A percentile compares a stretch with the other conserved stretches of the same genome.
Evolutionary conservation across 176 grass and related monocot genomes (phyloP).

Genomic region (Eragrostis nindensis): DNA sequence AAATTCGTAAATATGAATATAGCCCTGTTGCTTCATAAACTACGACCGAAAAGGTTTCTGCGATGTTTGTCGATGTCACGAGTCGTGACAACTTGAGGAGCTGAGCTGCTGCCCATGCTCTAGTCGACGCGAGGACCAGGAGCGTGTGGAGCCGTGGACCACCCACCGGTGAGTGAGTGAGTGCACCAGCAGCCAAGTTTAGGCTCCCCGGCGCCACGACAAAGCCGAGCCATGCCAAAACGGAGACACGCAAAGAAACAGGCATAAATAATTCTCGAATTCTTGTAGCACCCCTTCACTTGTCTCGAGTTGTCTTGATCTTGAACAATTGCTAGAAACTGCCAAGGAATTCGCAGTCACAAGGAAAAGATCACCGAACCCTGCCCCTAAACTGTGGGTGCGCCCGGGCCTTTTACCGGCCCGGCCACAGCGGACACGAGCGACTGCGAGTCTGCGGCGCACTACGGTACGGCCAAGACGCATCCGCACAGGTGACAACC

Average conservation of each 20-base stretch:
- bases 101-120: not conserved
- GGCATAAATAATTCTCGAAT: not conserved
- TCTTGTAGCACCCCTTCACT: not conserved
- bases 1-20: too few species aligned
- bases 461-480: constrained; percentile 26
- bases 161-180: too few species aligned
- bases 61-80: too few species aligned
- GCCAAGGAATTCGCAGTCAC: constrained; percentile 8
- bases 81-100: too few species aligned
- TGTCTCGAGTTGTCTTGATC: constrained; percentile 1
- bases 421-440: not conserved
- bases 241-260: not conserved
- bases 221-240: not conserved
- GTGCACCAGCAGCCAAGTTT: not conserved
- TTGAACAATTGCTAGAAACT: not conserved
- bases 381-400: not conserved
- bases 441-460: constrained; percentile 39
- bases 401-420: not conserved
- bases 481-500: constrained; percentile 8
- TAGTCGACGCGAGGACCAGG: not conserved
- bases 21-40: too few species aligned
- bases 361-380: not conserved
- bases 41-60: too few species aligned
- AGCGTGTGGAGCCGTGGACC: too few species aligned
- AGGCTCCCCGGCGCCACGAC: constrained; percentile 28